Percentiles rank a stretch among this genome's conserved stretches.
Conservation (phyloP, 768 basidiomycete genomes). For the Lactarius hatsudake region DNA sequence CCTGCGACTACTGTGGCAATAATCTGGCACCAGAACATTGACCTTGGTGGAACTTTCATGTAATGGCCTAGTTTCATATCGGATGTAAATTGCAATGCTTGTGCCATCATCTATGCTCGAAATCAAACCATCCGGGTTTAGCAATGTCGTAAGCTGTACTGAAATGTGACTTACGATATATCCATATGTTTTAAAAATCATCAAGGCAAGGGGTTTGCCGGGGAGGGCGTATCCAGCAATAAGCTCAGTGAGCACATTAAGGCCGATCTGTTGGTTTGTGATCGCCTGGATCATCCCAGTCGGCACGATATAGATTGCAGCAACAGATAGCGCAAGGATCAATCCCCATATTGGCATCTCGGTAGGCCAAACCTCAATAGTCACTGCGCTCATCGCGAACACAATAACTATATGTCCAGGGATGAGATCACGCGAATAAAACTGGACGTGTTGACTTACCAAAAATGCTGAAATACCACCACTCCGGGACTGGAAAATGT, state of each 20-base stretch:
- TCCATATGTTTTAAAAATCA: slow-evolving; percentile 64
- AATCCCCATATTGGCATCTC: slow-evolving; percentile 68
- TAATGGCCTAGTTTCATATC: slow-evolving; percentile 79
- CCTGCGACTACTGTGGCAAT: slow-evolving; percentile 56
- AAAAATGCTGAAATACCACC: slow-evolving; percentile 49
- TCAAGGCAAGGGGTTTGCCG: slow-evolving; percentile 71
- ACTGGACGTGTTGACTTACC: slow-evolving; percentile 28
- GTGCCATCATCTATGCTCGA: slow-evolving; percentile 28
- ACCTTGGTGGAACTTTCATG: slow-evolving; percentile 55
- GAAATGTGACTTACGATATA: slow-evolving; percentile 18
- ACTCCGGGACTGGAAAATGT: slow-evolving; percentile 42
- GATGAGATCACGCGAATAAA: slow-evolving; percentile 7
- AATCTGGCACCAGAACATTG: slow-evolving; percentile 45
- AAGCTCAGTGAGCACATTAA: slow-evolving; percentile 70
- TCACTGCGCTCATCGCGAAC: slow-evolving; percentile 59
- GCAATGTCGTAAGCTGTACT: background rate
- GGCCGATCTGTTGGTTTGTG: slow-evolving; percentile 73
- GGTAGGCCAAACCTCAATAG: slow-evolving; percentile 64
- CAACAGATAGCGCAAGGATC: slow-evolving; percentile 46
- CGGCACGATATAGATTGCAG: slow-evolving; percentile 69
- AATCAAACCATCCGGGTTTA: background rate
- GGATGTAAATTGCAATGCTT: slow-evolving; percentile 67
- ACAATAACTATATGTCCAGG: slow-evolving; percentile 50
- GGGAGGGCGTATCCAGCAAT: slow-evolving; percentile 60
- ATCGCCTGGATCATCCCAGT: slow-evolving; percentile 80